phyloP scores from a whole-genome alignment of 805 yeast genomes.

The Candida sphagnicola region DNA sequence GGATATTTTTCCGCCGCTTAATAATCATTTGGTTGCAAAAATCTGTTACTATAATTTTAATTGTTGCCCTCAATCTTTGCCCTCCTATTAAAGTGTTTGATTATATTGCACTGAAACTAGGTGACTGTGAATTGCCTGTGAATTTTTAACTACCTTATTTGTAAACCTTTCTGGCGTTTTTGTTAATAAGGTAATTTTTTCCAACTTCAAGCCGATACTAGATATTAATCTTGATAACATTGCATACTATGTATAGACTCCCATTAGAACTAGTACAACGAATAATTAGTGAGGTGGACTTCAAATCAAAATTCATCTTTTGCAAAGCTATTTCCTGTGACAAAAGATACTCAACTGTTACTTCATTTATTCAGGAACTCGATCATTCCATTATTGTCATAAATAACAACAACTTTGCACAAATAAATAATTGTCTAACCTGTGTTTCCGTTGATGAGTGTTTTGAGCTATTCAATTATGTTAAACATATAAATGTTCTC shows the following conservation, averaged over 20 bases:
- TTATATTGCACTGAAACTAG: too few relatives aligned
- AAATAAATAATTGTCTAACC: background rate
- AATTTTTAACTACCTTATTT: too few relatives aligned
- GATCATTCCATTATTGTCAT: background rate
- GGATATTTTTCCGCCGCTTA: background rate
- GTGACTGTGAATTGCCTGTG: too few relatives aligned
- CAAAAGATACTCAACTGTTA: background rate
- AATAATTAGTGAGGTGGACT: background rate
- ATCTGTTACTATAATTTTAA: too few relatives aligned
- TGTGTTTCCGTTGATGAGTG: background rate
- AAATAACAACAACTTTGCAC: too few relatives aligned
- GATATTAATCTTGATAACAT: too few relatives aligned
- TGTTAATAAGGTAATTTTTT: too few relatives aligned
- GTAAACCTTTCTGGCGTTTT: too few relatives aligned
- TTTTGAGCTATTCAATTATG: background rate
- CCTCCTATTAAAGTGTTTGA: too few relatives aligned
- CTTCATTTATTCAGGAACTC: background rate
- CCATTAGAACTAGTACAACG: background rate
- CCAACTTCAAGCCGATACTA: too few relatives aligned
- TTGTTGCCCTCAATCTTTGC: too few relatives aligned
- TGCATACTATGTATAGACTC: background rate
- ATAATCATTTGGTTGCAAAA: background rate
- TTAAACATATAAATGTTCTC: background rate
- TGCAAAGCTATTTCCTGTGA: background rate
- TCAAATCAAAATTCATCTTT: background rate